Conservation (phyloP, 1,284 basidiomycete species). For the Leccinum fallax region DNA sequence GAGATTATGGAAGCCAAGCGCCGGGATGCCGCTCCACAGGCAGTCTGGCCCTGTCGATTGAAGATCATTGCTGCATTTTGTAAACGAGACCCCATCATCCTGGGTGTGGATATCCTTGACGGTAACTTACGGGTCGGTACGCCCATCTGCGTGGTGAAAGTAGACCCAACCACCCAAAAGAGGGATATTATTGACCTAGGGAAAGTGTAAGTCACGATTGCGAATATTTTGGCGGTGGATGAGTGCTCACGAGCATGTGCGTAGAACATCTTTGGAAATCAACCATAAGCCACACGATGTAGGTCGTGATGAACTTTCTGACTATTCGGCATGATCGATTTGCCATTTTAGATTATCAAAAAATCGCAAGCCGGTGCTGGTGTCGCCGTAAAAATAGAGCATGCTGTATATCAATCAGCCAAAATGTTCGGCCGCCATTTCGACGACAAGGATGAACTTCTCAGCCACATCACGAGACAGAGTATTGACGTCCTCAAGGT, state of each 20-base stretch:
- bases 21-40: constrained; percentile 89
- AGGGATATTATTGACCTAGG: constrained; percentile 92
- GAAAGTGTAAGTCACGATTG: constrained; percentile 73
- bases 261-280: constrained; percentile 91
- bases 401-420: constrained; percentile 93
- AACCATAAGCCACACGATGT: constrained; percentile 86
- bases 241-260: constrained; percentile 11
- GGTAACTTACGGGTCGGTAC: constrained; percentile 94
- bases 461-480: constrained; percentile 88
- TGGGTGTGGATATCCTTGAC: constrained; percentile 97
- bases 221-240: constrained; percentile 2
- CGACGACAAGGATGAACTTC: constrained; percentile 93
- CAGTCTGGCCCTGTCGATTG: constrained; percentile 96
- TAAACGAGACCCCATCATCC: constrained; percentile 96
- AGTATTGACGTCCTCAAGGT: constrained; percentile 96
- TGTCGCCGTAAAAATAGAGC: constrained; percentile 98
- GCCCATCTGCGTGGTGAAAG: constrained; percentile 92
- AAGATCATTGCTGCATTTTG: constrained; percentile 93
- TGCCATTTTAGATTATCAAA: constrained; percentile 75
- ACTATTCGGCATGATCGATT: constrained; percentile 4
- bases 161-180: constrained; percentile 84
- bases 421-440: constrained; percentile 96
- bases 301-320: constrained; percentile 27
- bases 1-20: constrained; percentile 94
- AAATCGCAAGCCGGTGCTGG: constrained; percentile 93